These are phyloP conservation scores for Cryptococcus floricola DNA, from an alignment of 1,284 basidiomycete genomes.

Conservation along the genomic window DNA sequence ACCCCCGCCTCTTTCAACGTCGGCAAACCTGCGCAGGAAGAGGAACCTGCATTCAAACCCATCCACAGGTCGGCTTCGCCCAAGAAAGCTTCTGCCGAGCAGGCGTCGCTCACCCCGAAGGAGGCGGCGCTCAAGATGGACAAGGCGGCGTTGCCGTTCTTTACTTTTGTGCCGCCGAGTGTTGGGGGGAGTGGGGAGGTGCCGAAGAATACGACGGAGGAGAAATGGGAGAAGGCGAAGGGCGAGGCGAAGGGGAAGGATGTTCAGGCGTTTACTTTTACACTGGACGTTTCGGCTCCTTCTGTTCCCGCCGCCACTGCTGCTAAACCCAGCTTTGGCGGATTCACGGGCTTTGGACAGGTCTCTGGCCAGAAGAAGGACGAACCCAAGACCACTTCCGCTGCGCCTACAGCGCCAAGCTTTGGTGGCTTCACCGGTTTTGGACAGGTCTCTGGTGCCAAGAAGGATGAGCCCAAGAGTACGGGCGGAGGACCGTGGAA, in stretches of 20 bases:
- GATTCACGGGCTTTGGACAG: slow-evolving; percentile 2
- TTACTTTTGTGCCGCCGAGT: slow-evolving; percentile 16
- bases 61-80: background rate
- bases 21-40: background rate
- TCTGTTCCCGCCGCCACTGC: slow-evolving; percentile 1
- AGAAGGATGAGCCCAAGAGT: background rate
- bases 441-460: background rate
- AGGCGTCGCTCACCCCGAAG: slow-evolving; percentile 31
- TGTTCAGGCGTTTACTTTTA: slow-evolving; percentile 13
- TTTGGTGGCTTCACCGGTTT: slow-evolving; percentile 4
- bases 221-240: slow-evolving; percentile 15
- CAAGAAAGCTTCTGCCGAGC: background rate
- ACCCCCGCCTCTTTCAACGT: background rate
- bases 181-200: background rate
- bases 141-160: slow-evolving; percentile 20
- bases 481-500: slow-evolving; percentile 48
- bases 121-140: slow-evolving; percentile 36
- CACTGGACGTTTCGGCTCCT: slow-evolving; percentile 5
- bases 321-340: background rate
- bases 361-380: background rate
- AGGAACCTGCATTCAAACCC: background rate
- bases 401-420: slow-evolving; percentile 25
- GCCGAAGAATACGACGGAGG: slow-evolving; percentile 3
- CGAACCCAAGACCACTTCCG: slow-evolving; percentile 26
- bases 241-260: slow-evolving; percentile 4